Percentiles rank a stretch among this genome's conserved stretches.
Evolutionary conservation across 208 protist genomes (phyloP).

Genomic region (Acanthamoeba polyphaga): DNA sequence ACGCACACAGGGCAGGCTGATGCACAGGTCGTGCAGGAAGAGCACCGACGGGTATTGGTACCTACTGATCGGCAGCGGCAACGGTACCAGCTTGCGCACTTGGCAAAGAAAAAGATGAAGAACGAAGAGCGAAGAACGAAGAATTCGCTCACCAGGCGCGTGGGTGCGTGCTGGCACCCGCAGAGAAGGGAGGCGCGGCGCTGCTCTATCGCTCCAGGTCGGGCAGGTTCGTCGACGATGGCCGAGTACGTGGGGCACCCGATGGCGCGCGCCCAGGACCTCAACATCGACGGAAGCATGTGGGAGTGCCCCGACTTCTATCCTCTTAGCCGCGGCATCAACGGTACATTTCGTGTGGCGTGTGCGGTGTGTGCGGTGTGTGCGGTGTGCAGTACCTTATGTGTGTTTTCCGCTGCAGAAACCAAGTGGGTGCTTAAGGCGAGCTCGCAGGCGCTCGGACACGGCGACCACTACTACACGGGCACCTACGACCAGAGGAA

Average conservation of each 20-base stretch:
- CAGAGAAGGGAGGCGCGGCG: not conserved
- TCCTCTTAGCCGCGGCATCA: not conserved
- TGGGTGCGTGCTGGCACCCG: too few relatives aligned
- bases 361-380: not conserved
- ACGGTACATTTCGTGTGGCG: not conserved
- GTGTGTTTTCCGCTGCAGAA: not conserved
- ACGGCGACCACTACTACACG: conserved; percentile 58
- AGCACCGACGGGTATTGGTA: not conserved
- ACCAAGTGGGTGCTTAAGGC: conserved; percentile 2
- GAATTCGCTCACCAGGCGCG: not conserved
- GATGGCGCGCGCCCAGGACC: not conserved
- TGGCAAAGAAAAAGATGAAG: too few relatives aligned
- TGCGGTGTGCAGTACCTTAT: not conserved
- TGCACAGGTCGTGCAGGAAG: not conserved
- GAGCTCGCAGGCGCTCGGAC: conserved; percentile 13
- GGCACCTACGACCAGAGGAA: not conserved
- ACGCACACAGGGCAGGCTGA: not conserved
- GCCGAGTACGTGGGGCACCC: conserved; percentile 26
- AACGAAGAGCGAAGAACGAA: too few relatives aligned
- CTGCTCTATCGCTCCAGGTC: not conserved
- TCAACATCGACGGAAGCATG: not conserved
- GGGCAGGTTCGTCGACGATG: not conserved
- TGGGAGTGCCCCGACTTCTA: conserved; percentile 71
- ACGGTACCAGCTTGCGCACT: not conserved
- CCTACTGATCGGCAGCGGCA: not conserved